Evolutionary conservation across 2,329 filamentous ascomycete genomes (phyloP).

Genomic region (Colletotrichum godetiae): DNA sequence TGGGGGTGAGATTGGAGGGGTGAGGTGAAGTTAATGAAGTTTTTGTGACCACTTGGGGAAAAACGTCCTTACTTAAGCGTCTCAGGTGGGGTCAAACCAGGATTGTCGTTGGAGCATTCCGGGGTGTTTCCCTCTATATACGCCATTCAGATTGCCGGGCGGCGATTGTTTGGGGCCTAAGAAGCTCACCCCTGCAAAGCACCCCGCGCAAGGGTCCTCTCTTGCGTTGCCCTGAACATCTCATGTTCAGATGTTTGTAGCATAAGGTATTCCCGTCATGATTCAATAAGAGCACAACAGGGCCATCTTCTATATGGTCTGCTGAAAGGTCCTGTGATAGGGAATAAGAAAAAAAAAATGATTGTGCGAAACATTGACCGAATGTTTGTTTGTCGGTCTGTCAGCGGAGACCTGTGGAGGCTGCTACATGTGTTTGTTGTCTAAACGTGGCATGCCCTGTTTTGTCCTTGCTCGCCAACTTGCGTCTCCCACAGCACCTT

Average conservation of each 20-base stretch:
- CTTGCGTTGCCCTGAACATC: neutral
- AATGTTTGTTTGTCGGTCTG: neutral
- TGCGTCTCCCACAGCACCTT: neutral
- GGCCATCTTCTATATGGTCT: rapidly evolving
- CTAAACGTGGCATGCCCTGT: neutral
- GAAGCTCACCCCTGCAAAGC: neutral
- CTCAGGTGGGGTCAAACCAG: neutral
- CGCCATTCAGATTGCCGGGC: constrained; percentile 13
- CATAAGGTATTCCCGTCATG: neutral
- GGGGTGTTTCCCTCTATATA: neutral
- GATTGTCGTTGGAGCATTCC: neutral
- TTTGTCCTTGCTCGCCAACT: neutral
- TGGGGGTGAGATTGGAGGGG: neutral
- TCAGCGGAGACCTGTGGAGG: neutral
- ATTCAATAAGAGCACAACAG: neutral
- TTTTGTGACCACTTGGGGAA: neutral
- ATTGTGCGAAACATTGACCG: neutral
- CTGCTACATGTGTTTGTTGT: neutral
- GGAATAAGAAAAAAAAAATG: neutral
- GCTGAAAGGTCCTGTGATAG: neutral
- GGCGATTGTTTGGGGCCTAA: constrained; percentile 8
- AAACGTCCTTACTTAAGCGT: neutral
- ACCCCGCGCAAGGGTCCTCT: too few species aligned
- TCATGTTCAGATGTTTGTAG: neutral
- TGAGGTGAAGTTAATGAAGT: neutral